phyloP scores from a whole-genome alignment of 345 rosid genomes.

The Leavenworthia alabamica region DNA sequence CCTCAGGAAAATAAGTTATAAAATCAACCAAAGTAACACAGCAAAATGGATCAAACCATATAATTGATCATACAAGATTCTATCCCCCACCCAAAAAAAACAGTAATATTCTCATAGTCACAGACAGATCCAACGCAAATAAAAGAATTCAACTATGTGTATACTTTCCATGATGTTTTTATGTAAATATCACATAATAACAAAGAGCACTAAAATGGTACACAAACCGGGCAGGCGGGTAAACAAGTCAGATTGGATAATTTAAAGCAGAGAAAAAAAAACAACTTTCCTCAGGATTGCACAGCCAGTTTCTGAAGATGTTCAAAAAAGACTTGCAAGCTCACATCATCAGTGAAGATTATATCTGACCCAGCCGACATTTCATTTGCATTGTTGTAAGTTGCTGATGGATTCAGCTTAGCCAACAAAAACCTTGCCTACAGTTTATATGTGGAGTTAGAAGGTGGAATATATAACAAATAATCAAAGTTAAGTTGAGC shows the following conservation, averaged over 20 bases:
- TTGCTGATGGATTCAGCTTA: slow-evolving; percentile 92
- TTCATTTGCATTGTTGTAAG: slow-evolving; percentile 67
- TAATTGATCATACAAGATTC: slow-evolving; percentile 13
- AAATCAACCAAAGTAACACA: neutral
- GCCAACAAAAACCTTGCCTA: slow-evolving; percentile 98
- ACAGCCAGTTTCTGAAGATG: slow-evolving; percentile 97
- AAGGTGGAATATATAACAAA: too few relatives aligned
- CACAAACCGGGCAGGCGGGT: slow-evolving; percentile 3
- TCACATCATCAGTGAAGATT: slow-evolving; percentile 92
- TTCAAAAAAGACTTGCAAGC: slow-evolving; percentile 89
- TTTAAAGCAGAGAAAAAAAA: neutral
- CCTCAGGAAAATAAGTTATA: neutral
- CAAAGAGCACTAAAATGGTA: slow-evolving; percentile 16
- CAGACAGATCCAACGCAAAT: slow-evolving; percentile 11
- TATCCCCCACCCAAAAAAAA: too few relatives aligned
- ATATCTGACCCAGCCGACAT: slow-evolving; percentile 82
- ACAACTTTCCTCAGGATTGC: slow-evolving; percentile 57
- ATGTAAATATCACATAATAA: slow-evolving; percentile 14
- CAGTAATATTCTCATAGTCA: neutral
- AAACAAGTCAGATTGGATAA: slow-evolving; percentile 5
- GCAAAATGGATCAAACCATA: neutral
- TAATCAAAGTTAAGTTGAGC: too few relatives aligned
- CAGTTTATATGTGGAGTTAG: too few relatives aligned
- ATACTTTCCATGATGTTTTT: slow-evolving; percentile 6
- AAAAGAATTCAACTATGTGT: slow-evolving; percentile 17